Evolutionary conservation across 768 basidiomycete species (phyloP).

Genomic region (Collybiopsis confluens): DNA sequence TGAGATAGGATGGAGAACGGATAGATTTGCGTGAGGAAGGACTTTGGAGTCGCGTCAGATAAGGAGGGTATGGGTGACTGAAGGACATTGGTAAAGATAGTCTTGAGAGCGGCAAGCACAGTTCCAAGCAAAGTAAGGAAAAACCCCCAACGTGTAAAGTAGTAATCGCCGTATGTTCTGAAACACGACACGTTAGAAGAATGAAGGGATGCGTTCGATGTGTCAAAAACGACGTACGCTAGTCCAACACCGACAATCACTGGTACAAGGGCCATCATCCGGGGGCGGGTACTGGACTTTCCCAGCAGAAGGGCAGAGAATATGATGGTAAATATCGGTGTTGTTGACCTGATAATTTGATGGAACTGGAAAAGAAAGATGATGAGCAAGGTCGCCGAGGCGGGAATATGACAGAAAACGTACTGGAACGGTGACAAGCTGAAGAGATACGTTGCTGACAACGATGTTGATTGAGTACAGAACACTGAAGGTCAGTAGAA

Average conservation of each 20-base stretch:
- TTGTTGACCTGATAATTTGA: constrained; percentile 90
- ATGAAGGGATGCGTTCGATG: neutral
- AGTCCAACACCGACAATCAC: constrained; percentile 89
- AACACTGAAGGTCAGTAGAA: constrained; percentile 77
- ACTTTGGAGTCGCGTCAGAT: constrained; percentile 9
- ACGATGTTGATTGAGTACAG: constrained; percentile 94
- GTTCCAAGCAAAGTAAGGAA: constrained; percentile 88
- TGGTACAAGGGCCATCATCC: constrained; percentile 72
- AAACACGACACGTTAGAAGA: constrained; percentile 6
- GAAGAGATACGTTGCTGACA: constrained; percentile 87
- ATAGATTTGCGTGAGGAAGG: constrained; percentile 14
- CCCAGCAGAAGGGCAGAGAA: constrained; percentile 70
- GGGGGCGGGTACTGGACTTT: constrained; percentile 52
- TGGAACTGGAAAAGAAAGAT: constrained; percentile 63
- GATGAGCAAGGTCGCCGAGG: neutral
- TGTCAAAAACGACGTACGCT: constrained; percentile 52
- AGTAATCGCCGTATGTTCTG: constrained; percentile 95
- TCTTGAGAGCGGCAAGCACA: constrained; percentile 88
- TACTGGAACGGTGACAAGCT: constrained; percentile 87
- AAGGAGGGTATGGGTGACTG: constrained; percentile 38
- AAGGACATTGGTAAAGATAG: constrained; percentile 82
- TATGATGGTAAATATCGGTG: constrained; percentile 87
- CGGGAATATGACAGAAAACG: constrained; percentile 25
- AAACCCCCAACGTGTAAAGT: constrained; percentile 82
- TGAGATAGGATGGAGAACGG: constrained; percentile 17